These are phyloP conservation scores for Colletotrichum australisinense DNA, from an alignment of 2,329 filamentous ascomycete species.

Conservation along the genomic window DNA sequence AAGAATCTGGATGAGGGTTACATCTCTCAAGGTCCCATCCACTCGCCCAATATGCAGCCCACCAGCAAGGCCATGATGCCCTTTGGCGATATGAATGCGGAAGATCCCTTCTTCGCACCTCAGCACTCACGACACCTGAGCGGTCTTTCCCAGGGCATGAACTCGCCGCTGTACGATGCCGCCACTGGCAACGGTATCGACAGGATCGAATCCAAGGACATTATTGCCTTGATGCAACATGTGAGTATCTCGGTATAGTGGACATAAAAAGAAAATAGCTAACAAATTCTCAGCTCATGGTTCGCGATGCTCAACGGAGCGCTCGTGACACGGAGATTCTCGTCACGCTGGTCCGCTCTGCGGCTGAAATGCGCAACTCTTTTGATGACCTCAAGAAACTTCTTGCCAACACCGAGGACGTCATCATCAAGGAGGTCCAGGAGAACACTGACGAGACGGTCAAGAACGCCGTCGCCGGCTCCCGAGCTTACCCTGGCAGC, in stretches of 20 bases:
- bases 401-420: conserved; percentile 88
- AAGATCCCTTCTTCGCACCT: conserved; percentile 75
- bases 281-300: conserved; percentile 75
- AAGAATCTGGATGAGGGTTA: conserved; percentile 87
- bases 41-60: conserved; percentile 62
- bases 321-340: conserved; percentile 97
- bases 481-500: conserved; percentile 81
- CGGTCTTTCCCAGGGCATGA: conserved; percentile 92
- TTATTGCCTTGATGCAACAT: conserved; percentile 97
- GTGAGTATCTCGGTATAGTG: conserved; percentile 56
- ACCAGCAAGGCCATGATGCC: conserved; percentile 65
- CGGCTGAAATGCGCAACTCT: conserved; percentile 95
- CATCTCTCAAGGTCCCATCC: conserved; percentile 78
- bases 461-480: conserved; percentile 85
- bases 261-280: conserved; percentile 10
- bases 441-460: conserved; percentile 88
- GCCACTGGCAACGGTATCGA: conserved; percentile 90
- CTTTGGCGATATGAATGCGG: conserved; percentile 55
- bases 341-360: conserved; percentile 91
- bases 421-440: conserved; percentile 88
- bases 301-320: conserved; percentile 95
- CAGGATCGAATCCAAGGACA: conserved; percentile 94
- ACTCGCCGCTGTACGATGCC: conserved; percentile 89
- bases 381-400: conserved; percentile 96
- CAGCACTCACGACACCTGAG: conserved; percentile 78